Percentiles rank a stretch among this genome's conserved stretches.
Conservation (phyloP, 768 basidiomycete species). For the Suillus spraguei region DNA sequence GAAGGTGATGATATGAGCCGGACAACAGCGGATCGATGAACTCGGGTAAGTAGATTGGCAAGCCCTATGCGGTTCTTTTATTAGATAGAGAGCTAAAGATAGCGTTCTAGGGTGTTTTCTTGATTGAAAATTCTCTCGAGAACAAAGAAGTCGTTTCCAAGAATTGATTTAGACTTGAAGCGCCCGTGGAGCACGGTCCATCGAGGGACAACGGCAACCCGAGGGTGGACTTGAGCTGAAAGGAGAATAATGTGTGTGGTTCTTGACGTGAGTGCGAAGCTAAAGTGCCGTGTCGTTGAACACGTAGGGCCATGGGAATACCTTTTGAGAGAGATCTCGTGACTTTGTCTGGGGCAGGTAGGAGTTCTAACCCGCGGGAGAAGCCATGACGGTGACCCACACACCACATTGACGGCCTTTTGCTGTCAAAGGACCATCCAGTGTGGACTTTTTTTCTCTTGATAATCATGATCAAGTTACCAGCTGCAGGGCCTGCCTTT, state of each 20-base stretch:
- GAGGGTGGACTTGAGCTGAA: neutral
- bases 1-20: neutral
- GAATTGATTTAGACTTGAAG: neutral
- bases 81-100: conserved; percentile 6
- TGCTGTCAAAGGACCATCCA: conserved; percentile 15
- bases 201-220: neutral
- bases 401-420: conserved; percentile 14
- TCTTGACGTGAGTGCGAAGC: conserved; percentile 8
- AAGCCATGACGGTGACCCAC: conserved; percentile 2
- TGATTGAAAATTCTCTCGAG: neutral
- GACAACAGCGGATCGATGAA: conserved; percentile 1
- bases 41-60: neutral
- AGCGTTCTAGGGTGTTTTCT: neutral
- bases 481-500: neutral
- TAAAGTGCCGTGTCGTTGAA: too few species aligned
- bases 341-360: conserved; percentile 9
- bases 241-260: neutral
- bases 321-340: neutral
- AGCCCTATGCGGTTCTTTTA: conserved; percentile 1
- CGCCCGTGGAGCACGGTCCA: neutral
- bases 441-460: conserved; percentile 5
- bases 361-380: conserved; percentile 10
- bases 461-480: conserved; percentile 11
- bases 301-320: conserved; percentile 6
- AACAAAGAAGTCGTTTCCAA: neutral